phyloP scores from a whole-genome alignment of 2,329 filamentous ascomycete species.

The Xylariales sp. region DNA sequence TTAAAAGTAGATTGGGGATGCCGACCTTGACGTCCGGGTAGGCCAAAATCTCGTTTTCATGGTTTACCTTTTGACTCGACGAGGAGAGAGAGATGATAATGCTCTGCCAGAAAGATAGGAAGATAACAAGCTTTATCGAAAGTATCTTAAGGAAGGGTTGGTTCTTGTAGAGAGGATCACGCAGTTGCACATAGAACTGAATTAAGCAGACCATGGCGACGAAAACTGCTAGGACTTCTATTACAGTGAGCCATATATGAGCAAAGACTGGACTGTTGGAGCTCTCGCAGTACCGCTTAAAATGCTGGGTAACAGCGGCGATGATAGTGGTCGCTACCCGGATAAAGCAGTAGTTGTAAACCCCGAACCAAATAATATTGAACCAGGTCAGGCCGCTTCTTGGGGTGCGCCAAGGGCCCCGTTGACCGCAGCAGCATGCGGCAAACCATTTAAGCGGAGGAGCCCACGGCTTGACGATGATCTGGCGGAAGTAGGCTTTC shows the following conservation, averaged over 20 bases:
- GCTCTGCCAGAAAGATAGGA: conserved; percentile 84
- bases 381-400: conserved; percentile 84
- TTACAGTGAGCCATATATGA: conserved; percentile 81
- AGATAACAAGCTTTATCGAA: conserved; percentile 87
- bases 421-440: conserved; percentile 64
- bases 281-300: conserved; percentile 70
- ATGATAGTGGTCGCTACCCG: conserved; percentile 78
- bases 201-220: conserved; percentile 87
- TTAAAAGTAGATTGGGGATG: conserved; percentile 72
- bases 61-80: conserved; percentile 57
- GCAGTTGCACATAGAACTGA: conserved; percentile 80
- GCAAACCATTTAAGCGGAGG: conserved; percentile 68
- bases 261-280: conserved; percentile 74
- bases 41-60: conserved; percentile 56
- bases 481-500: conserved; percentile 72
- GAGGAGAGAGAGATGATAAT: conserved; percentile 46
- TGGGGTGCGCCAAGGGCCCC: conserved; percentile 69
- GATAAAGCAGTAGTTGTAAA: conserved; percentile 85
- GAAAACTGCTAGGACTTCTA: conserved; percentile 69
- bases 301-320: conserved; percentile 68
- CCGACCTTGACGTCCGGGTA: conserved; percentile 77
- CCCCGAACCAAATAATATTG: conserved; percentile 76
- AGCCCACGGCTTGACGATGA: conserved; percentile 67
- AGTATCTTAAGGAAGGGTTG: conserved; percentile 74
- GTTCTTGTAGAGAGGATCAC: conserved; percentile 62